Percentiles rank a stretch among this genome's conserved stretches.
These are phyloP conservation scores for Pyricularia pennisetigena DNA, from an alignment of 2,329 filamentous ascomycete genomes.

Conservation along the genomic window DNA sequence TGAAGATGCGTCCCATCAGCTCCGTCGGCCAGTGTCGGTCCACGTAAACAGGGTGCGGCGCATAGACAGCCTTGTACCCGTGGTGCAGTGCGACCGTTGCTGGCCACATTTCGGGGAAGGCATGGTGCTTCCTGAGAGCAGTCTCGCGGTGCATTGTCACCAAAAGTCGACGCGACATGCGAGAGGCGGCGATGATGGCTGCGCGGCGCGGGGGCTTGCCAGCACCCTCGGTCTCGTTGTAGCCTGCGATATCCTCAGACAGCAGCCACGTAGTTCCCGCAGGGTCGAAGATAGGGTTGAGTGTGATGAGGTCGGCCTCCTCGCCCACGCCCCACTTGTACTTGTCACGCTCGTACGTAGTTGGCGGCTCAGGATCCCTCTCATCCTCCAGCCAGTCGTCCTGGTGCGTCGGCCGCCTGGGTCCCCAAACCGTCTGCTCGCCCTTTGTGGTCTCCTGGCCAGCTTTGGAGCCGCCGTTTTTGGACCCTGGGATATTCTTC, in stretches of 20 bases:
- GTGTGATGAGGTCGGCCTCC: conserved; percentile 82
- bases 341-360: conserved; percentile 65
- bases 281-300: conserved; percentile 88
- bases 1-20: conserved; percentile 71
- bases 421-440: conserved; percentile 74
- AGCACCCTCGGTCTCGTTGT: conserved; percentile 52
- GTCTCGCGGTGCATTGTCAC: conserved; percentile 88
- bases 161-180: conserved; percentile 72
- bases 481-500: conserved; percentile 36
- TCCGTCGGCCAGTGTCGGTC: conserved; percentile 78
- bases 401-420: conserved; percentile 56
- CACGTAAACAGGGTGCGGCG: conserved; percentile 79
- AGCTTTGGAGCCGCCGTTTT: conserved; percentile 16
- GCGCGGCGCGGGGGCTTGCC: conserved; percentile 63
- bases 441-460: conserved; percentile 23
- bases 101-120: conserved; percentile 96
- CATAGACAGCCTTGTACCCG: conserved; percentile 85
- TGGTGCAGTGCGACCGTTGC: conserved; percentile 81
- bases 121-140: conserved; percentile 72
- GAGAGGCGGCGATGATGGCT: conserved; percentile 79
- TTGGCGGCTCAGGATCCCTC: conserved; percentile 65
- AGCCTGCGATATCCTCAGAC: conserved; percentile 74
- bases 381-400: conserved; percentile 64
- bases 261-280: conserved; percentile 79
- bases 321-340: conserved; percentile 84